A percentile compares a stretch with the other conserved stretches of the same genome.
These are phyloP conservation scores for Begonia fuchsioides DNA, from an alignment of 306 rosid species.

Conservation along the genomic window DNA sequence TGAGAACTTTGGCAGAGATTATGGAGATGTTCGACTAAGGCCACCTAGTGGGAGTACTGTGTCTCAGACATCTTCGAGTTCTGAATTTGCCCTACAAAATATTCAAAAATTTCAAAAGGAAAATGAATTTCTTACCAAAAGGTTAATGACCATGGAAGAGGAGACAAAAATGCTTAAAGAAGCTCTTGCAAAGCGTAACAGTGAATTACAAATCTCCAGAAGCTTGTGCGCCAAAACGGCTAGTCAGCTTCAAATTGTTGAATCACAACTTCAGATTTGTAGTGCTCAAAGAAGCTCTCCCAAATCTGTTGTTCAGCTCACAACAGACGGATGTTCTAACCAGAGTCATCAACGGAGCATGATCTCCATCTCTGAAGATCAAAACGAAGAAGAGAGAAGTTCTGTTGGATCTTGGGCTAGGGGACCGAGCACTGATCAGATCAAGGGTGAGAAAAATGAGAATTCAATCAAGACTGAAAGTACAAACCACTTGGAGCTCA, in stretches of 20 bases:
- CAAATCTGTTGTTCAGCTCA: conserved; percentile 41
- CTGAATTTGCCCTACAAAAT: conserved; percentile 62
- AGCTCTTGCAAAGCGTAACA: conserved; percentile 86
- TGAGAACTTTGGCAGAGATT: conserved; percentile 82
- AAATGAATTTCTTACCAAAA: conserved; percentile 80
- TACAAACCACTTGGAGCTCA: conserved; percentile 62
- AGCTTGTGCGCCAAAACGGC: conserved; percentile 71
- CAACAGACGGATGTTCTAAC: conserved; percentile 46
- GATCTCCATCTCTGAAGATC: conserved; percentile 89
- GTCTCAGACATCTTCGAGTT: no score
- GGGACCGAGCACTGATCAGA: conserved; percentile 40
- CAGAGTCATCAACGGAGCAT: conserved; percentile 70
- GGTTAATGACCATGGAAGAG: conserved; percentile 76
- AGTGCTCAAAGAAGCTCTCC: conserved; percentile 68
- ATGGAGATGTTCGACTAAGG: conserved; percentile 56
- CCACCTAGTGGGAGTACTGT: conserved; percentile 67
- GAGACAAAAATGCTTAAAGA: conserved; percentile 98
- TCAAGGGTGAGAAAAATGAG: conserved; percentile 40
- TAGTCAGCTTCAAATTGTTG: conserved; percentile 67
- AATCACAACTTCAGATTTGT: conserved; percentile 42
- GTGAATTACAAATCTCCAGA: conserved; percentile 88
- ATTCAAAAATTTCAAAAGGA: conserved; percentile 81
- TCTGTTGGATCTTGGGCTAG: conserved; percentile 71
- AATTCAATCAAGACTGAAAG: conserved; percentile 47
- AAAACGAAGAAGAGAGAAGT: conserved; percentile 65